phyloP scores from a whole-genome alignment of 2,329 filamentous ascomycete genomes.

The Xylariaceae sp. region DNA sequence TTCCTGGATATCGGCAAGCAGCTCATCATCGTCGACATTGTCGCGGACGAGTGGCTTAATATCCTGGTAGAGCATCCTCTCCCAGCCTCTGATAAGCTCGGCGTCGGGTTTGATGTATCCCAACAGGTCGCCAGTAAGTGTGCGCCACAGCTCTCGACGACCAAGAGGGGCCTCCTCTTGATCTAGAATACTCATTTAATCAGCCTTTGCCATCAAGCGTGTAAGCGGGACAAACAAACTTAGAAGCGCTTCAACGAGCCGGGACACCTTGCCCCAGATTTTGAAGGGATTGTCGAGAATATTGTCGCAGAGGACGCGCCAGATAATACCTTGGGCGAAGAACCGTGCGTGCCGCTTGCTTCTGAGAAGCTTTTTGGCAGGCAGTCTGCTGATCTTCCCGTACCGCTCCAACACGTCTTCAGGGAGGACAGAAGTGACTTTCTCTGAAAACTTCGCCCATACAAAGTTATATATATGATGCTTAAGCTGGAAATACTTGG shows the following conservation, averaged over 20 bases:
- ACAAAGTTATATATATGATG: neutral
- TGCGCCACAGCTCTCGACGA: constrained; percentile 4
- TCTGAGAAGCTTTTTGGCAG: neutral
- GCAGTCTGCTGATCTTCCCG: neutral
- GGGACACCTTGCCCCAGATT: no score
- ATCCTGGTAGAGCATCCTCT: neutral
- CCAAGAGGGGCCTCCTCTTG: neutral
- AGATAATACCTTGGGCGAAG: constrained; percentile 4
- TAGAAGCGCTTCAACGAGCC: no score
- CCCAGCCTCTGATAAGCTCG: neutral
- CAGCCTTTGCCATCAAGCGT: no score
- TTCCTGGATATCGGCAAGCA: neutral
- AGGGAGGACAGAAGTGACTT: no score
- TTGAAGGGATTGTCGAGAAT: neutral
- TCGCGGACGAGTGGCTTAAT: neutral
- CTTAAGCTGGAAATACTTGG: neutral
- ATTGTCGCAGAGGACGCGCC: neutral
- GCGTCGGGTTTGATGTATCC: neutral
- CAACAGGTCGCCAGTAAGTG: constrained; percentile 1
- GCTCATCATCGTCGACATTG: neutral
- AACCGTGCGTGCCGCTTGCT: constrained; percentile 3
- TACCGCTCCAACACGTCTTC: no score
- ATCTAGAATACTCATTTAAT: no score
- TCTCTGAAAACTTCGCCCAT: no score
- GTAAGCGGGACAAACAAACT: no score